A percentile compares a stretch with the other conserved stretches of the same genome.
Evolutionary conservation across 257 asterid species (phyloP).

Genomic region (Craterostigma plantagineum): DNA sequence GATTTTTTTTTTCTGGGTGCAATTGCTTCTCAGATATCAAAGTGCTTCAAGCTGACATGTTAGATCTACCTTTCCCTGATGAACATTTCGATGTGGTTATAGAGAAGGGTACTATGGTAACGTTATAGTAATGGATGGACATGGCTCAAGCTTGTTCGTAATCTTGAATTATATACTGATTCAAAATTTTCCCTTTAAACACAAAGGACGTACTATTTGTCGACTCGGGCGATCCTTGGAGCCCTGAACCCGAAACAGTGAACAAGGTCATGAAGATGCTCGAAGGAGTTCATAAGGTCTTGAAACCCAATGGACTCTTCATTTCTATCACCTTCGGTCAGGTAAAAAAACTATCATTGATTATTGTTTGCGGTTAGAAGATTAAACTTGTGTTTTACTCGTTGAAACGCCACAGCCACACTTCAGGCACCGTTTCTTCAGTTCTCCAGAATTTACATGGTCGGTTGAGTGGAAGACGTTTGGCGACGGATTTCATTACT

Average conservation of each 20-base stretch:
- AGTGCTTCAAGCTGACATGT: slow-evolving; percentile 95
- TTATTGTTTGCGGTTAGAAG: neutral
- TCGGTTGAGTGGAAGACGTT: slow-evolving; percentile 74
- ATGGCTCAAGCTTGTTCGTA: neutral
- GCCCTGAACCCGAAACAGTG: slow-evolving; percentile 59
- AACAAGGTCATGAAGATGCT: slow-evolving; percentile 70
- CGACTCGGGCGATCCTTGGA: slow-evolving; percentile 98
- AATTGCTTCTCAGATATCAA: slow-evolving; percentile 33
- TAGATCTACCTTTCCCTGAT: slow-evolving; percentile 70
- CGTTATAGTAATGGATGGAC: slow-evolving; percentile 1
- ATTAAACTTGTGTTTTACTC: neutral
- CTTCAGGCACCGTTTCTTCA: slow-evolving; percentile 70
- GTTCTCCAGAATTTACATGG: slow-evolving; percentile 63
- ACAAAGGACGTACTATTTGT: slow-evolving; percentile 88
- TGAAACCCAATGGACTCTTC: slow-evolving; percentile 71
- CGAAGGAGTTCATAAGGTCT: slow-evolving; percentile 61
- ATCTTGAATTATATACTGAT: slow-evolving; percentile 1
- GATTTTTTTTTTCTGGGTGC: neutral
- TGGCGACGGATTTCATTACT: slow-evolving; percentile 90
- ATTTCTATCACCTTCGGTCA: slow-evolving; percentile 86
- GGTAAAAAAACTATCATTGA: slow-evolving; percentile 25
- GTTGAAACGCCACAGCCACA: slow-evolving; percentile 48
- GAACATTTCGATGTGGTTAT: slow-evolving; percentile 74
- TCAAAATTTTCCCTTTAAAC: neutral
- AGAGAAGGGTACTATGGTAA: slow-evolving; percentile 99